Percentiles rank a stretch among this genome's conserved stretches.
Conservation (phyloP, 140 eudicot genomes). For the Cichorium intybus region DNA sequence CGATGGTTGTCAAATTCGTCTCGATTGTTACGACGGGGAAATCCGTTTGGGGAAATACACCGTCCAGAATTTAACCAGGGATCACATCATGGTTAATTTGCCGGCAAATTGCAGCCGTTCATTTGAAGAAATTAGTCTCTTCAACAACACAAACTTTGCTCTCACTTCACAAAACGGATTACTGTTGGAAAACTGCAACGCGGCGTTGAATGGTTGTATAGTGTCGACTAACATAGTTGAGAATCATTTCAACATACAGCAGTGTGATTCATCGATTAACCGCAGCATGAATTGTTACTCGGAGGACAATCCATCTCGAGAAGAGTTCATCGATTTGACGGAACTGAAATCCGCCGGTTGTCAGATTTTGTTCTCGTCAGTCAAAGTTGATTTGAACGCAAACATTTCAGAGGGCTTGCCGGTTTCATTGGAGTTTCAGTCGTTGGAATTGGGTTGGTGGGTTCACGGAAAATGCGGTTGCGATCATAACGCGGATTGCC, state of each 20-base stretch:
- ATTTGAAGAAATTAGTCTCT: background rate
- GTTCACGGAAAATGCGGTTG: slow-evolving; percentile 48
- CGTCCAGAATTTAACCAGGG: slow-evolving; percentile 44
- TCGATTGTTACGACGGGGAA: slow-evolving; percentile 37
- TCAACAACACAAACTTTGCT: slow-evolving; percentile 31
- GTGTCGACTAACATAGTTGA: slow-evolving; percentile 28
- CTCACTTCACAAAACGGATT: slow-evolving; percentile 48
- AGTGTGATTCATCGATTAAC: slow-evolving; percentile 15
- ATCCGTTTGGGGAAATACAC: slow-evolving; percentile 23
- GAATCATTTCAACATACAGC: slow-evolving; percentile 20
- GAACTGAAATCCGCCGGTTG: slow-evolving; percentile 26
- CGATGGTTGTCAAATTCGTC: slow-evolving; percentile 40
- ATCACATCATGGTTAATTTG: slow-evolving; percentile 36
- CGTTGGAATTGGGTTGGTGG: slow-evolving; percentile 87
- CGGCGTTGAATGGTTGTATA: slow-evolving; percentile 35
- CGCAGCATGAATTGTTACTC: slow-evolving; percentile 41
- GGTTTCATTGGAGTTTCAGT: slow-evolving; percentile 50
- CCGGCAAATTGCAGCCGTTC: slow-evolving; percentile 55
- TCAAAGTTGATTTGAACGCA: slow-evolving; percentile 31
- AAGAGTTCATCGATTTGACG: slow-evolving; percentile 22
- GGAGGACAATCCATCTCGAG: slow-evolving; percentile 4
- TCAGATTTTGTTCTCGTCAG: slow-evolving; percentile 43
- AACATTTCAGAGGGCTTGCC: slow-evolving; percentile 18
- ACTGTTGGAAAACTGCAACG: slow-evolving; percentile 44
- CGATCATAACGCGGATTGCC: slow-evolving; percentile 36